Conservation (phyloP, 148 eudicot species). For the Arctostaphylos glauca region DNA sequence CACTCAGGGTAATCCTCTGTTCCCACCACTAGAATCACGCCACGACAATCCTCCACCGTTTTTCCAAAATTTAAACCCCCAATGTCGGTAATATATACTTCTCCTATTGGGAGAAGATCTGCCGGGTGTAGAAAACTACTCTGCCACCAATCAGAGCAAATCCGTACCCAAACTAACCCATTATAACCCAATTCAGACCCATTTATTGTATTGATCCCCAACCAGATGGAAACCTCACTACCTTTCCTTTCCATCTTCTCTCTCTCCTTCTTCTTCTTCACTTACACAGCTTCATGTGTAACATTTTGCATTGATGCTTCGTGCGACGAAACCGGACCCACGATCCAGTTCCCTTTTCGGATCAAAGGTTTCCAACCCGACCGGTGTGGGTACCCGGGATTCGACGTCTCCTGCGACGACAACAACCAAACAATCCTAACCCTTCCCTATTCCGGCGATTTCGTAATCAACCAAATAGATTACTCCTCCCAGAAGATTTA, state of each 20-base stretch:
- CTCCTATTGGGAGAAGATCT: no score
- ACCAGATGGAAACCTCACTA: background rate
- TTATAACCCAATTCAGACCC: background rate
- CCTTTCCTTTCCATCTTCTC: conserved; percentile 10
- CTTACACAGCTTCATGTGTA: conserved; percentile 6
- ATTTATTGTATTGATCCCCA: background rate
- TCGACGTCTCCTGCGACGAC: conserved; percentile 53
- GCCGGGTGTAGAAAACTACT: background rate
- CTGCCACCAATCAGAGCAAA: background rate
- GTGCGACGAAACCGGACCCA: conserved; percentile 34
- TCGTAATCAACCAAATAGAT: conserved; percentile 34
- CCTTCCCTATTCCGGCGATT: conserved; percentile 37
- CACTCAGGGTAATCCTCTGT: no score
- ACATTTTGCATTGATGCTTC: conserved; percentile 29
- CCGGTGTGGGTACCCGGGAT: conserved; percentile 58
- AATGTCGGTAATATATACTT: background rate
- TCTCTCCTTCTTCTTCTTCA: conserved; percentile 7
- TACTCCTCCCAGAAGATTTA: conserved; percentile 35
- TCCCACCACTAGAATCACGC: background rate
- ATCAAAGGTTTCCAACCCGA: conserved; percentile 18
- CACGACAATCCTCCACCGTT: background rate
- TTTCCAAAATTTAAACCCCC: background rate
- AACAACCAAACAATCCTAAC: conserved; percentile 33
- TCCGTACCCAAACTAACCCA: background rate
- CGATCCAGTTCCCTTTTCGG: conserved; percentile 60